A percentile compares a stretch with the other conserved stretches of the same genome.
Conservation (phyloP, 2,329 filamentous ascomycete species). For the Monosporascus sp. region DNA sequence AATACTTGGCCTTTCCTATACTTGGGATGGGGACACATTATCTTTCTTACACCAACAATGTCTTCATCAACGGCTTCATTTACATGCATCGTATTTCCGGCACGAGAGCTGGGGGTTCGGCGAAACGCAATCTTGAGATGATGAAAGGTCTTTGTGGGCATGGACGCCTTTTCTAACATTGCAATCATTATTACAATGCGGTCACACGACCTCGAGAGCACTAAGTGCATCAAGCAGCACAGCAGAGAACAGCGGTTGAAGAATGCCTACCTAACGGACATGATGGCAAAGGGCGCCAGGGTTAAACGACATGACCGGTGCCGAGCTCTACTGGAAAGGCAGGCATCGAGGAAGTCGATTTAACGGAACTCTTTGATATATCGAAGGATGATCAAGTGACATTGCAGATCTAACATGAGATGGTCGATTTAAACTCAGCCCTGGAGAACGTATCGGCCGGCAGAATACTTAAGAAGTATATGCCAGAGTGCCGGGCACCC, state of each 20-base stretch:
- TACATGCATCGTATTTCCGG: constrained; percentile 6
- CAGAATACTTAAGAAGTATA: constrained; percentile 1
- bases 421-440: constrained; percentile 1
- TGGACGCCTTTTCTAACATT: constrained; percentile 1
- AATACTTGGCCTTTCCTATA: background rate
- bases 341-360: background rate
- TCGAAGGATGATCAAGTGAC: constrained; percentile 3
- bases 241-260: constrained; percentile 3
- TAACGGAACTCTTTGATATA: background rate
- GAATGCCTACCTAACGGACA: constrained; percentile 1
- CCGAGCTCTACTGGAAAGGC: background rate
- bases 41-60: constrained; percentile 4
- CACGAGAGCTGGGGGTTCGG: constrained; percentile 1
- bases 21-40: background rate
- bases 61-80: constrained; percentile 4
- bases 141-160: constrained; percentile 4
- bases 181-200: constrained; percentile 3
- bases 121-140: constrained; percentile 3
- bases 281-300: background rate
- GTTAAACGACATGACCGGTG: background rate
- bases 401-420: constrained; percentile 6
- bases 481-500: background rate
- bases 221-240: background rate
- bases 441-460: constrained; percentile 1
- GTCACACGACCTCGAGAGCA: background rate